Conservation (phyloP, 148 eudicot species). For the Vaccinium myrtillus region DNA sequence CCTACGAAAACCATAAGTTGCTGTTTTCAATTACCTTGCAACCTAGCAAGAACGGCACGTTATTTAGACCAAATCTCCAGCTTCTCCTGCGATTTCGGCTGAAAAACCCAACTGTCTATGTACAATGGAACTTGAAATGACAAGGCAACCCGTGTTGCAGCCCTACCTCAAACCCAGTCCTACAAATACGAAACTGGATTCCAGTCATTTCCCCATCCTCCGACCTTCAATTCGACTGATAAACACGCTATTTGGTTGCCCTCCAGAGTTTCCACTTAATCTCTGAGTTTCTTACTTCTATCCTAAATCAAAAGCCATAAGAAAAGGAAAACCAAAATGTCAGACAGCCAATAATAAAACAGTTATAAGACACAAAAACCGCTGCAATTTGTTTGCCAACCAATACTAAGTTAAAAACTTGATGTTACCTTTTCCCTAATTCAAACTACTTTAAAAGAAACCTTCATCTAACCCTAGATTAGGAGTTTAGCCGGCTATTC, state of each 20-base stretch:
- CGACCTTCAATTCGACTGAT: background rate
- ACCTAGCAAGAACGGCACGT: background rate
- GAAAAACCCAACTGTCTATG: background rate
- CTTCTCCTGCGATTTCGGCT: background rate
- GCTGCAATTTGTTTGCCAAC: background rate
- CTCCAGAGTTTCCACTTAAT: background rate
- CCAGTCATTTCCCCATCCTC: background rate
- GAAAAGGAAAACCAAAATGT: background rate
- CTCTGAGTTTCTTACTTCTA: background rate
- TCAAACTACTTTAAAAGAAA: too few relatives aligned
- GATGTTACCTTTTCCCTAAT: background rate
- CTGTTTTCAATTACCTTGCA: background rate
- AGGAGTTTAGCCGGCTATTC: too few relatives aligned
- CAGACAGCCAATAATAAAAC: background rate
- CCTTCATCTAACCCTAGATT: too few relatives aligned
- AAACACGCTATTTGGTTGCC: background rate
- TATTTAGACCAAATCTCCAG: background rate
- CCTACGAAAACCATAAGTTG: background rate
- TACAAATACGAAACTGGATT: background rate
- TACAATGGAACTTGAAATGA: too few relatives aligned
- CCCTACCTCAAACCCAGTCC: background rate
- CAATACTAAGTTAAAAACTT: background rate
- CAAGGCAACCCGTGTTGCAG: background rate
- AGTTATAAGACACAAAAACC: background rate
- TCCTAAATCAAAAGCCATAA: background rate